These are phyloP conservation scores for Coemansia aciculifera DNA, from an alignment of 192 early-diverging fungal genomes.

Conservation along the genomic window DNA sequence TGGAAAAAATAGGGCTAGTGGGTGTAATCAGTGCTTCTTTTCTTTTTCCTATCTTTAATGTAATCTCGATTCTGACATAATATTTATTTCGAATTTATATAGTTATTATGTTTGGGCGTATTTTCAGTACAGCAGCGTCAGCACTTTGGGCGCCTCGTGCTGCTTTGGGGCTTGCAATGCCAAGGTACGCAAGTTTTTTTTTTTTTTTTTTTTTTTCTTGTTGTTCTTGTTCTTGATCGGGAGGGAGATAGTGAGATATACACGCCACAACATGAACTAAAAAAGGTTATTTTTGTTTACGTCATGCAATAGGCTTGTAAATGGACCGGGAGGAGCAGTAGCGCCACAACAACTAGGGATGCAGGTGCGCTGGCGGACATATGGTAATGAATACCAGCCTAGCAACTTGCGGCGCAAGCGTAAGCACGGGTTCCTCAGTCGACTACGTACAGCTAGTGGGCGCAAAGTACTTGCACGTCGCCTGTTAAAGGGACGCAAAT, in stretches of 20 bases:
- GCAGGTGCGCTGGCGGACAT: slow-evolving; percentile 77
- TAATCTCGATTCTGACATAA: not conserved
- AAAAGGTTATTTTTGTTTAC: not conserved
- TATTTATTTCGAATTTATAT: not conserved
- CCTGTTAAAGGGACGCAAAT: slow-evolving; percentile 84
- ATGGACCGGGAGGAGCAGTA: not conserved
- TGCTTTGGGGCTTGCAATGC: not conserved
- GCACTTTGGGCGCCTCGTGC: not conserved
- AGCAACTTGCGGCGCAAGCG: slow-evolving; percentile 87
- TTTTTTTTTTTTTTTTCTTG: not conserved
- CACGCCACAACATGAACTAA: not conserved
- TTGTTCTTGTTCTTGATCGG: not conserved
- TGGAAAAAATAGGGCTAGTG: not conserved
- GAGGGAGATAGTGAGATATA: not conserved
- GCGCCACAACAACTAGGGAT: not conserved
- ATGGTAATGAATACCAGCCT: slow-evolving; percentile 93
- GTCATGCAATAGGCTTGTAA: not conserved
- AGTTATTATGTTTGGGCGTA: slow-evolving; percentile 9
- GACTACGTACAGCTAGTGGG: slow-evolving; percentile 77
- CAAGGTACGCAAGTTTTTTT: not conserved
- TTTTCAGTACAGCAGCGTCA: slow-evolving; percentile 7
- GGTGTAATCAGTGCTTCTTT: too few relatives aligned
- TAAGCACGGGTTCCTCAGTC: slow-evolving; percentile 84
- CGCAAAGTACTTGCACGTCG: slow-evolving; percentile 74
- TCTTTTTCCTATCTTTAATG: not conserved